These are phyloP conservation scores for Blumeria graminis DNA, from an alignment of 2,329 filamentous ascomycete species.

Conservation along the genomic window DNA sequence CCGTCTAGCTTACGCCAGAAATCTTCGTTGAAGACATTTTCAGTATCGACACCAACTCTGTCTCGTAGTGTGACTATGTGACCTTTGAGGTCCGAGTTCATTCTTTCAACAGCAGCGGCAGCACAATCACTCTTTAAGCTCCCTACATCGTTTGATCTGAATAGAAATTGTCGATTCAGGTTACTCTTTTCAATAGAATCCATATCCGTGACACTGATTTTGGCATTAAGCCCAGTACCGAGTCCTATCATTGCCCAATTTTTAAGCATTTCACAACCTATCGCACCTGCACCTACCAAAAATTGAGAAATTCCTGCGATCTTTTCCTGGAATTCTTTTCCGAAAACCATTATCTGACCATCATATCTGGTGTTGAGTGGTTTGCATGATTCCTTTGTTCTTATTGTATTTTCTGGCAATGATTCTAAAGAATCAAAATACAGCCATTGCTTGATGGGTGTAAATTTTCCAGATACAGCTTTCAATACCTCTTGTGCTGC, in stretches of 20 bases:
- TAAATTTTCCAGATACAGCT: constrained; percentile 91
- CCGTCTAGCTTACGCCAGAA: constrained; percentile 79
- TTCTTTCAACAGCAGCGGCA: constrained; percentile 64
- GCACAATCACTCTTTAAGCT: constrained; percentile 93
- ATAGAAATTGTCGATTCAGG: constrained; percentile 88
- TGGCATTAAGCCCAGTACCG: constrained; percentile 65
- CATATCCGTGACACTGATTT: constrained; percentile 88
- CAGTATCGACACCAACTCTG: constrained; percentile 74
- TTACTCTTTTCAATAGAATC: constrained; percentile 99
- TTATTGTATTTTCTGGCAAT: constrained; percentile 46
- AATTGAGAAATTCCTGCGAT: constrained; percentile 78
- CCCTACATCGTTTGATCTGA: constrained; percentile 80
- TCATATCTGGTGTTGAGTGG: constrained; percentile 74
- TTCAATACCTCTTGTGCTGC: constrained; percentile 89
- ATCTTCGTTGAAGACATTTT: constrained; percentile 77
- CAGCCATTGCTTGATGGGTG: constrained; percentile 84
- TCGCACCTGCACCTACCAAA: constrained; percentile 85
- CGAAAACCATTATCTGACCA: constrained; percentile 91
- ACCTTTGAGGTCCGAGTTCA: constrained; percentile 81
- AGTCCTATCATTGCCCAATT: constrained; percentile 99
- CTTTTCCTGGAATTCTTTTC: constrained; percentile 82
- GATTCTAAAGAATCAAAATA: constrained; percentile 98
- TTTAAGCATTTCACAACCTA: constrained; percentile 97
- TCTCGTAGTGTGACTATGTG: constrained; percentile 76
- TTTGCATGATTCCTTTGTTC: constrained; percentile 72